These are phyloP conservation scores for Ascochyta pisi DNA, from an alignment of 2,329 filamentous ascomycete species.

Conservation along the genomic window DNA sequence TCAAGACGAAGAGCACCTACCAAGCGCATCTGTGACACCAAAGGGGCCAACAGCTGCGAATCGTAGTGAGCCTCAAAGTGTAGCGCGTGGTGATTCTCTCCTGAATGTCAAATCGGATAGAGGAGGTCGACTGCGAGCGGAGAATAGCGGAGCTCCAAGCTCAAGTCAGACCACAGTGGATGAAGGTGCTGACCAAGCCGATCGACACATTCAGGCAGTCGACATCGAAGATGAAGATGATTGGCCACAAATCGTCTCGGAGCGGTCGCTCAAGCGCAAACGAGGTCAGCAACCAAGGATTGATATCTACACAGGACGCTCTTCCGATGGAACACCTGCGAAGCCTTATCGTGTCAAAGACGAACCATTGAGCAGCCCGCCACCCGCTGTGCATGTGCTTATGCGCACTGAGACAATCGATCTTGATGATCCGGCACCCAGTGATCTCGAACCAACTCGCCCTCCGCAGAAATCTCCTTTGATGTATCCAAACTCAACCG, in stretches of 20 bases:
- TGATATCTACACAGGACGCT: conserved; percentile 28
- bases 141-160: conserved; percentile 16
- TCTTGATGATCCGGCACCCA: conserved; percentile 49
- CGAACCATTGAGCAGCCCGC: conserved; percentile 48
- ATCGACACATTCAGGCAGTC: conserved; percentile 7
- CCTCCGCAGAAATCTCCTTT: conserved; percentile 15
- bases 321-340: conserved; percentile 39
- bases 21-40: conserved; percentile 5
- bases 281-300: conserved; percentile 28
- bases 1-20: not conserved
- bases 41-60: not conserved
- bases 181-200: conserved; percentile 32
- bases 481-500: conserved; percentile 19
- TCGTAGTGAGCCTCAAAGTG: not conserved
- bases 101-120: not conserved
- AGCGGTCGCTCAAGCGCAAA: conserved; percentile 54
- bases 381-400: conserved; percentile 20
- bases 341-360: conserved; percentile 50
- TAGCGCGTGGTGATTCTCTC: not conserved
- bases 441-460: conserved; percentile 42
- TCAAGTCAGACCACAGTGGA: conserved; percentile 57
- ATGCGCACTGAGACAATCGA: conserved; percentile 53
- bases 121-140: not conserved
- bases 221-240: conserved; percentile 39
- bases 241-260: conserved; percentile 52